Conservation (phyloP, 768 basidiomycete species). For the Podaxis sp. region DNA sequence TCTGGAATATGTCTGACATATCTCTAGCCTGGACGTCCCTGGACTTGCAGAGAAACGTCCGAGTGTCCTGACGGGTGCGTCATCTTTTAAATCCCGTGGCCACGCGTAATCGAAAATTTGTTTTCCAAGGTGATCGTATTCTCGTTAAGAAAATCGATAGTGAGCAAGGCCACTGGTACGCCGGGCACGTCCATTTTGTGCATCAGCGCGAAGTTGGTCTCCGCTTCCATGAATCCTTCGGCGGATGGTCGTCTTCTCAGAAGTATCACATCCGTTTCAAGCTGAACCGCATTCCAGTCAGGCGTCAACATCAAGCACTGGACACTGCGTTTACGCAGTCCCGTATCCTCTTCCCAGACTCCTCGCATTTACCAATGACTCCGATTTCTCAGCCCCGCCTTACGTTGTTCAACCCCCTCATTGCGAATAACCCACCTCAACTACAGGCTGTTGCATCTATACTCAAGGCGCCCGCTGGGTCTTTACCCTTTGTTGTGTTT, state of each 20-base stretch:
- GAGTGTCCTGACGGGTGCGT: conserved; percentile 52
- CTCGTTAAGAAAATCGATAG: conserved; percentile 45
- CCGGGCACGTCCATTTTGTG: conserved; percentile 58
- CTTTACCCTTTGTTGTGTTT: conserved; percentile 58
- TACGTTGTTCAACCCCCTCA: conserved; percentile 38
- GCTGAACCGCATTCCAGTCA: conserved; percentile 54
- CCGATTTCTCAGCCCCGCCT: conserved; percentile 13
- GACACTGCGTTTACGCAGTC: conserved; percentile 42
- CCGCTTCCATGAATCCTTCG: conserved; percentile 46
- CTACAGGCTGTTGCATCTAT: conserved; percentile 49
- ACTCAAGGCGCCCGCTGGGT: conserved; percentile 39
- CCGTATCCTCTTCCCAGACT: conserved; percentile 51
- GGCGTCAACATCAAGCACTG: conserved; percentile 61
- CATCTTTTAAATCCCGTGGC: not conserved
- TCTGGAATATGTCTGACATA: not conserved
- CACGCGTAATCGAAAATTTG: no score
- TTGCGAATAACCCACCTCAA: conserved; percentile 48
- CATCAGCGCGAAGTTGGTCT: conserved; percentile 50
- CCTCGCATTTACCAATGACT: not conserved
- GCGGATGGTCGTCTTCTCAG: conserved; percentile 30
- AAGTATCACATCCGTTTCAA: conserved; percentile 55
- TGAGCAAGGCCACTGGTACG: conserved; percentile 49
- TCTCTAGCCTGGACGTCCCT: conserved; percentile 28
- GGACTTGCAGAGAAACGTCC: conserved; percentile 60
- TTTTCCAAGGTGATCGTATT: conserved; percentile 48